These are phyloP conservation scores for Corylus americana DNA, from an alignment of 306 rosid genomes.

Conservation along the genomic window DNA sequence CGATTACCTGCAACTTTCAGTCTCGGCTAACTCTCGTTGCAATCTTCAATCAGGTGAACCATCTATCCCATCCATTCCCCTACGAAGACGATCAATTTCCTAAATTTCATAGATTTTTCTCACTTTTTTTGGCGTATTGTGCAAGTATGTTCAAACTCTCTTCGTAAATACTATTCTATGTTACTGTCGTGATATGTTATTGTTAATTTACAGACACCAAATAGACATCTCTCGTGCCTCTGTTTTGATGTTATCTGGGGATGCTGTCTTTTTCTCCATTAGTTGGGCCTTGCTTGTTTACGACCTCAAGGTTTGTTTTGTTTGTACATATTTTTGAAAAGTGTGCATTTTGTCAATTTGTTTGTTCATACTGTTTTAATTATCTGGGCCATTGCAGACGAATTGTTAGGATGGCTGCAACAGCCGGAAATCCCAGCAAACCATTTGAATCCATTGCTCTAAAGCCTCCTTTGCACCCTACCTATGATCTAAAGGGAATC, in stretches of 20 bases:
- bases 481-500: slow-evolving; percentile 74
- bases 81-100: background rate
- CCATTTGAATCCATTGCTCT: slow-evolving; percentile 51
- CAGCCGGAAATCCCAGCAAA: slow-evolving; percentile 30
- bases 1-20: background rate
- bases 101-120: background rate
- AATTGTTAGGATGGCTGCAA: slow-evolving; percentile 53
- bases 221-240: background rate
- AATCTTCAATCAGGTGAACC: background rate
- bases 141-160: background rate
- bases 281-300: slow-evolving; percentile 1
- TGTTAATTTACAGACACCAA: background rate
- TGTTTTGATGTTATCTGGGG: background rate
- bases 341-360: background rate
- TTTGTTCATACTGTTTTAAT: slow-evolving; percentile 6
- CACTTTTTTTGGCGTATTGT: background rate
- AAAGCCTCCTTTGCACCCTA: slow-evolving; percentile 84
- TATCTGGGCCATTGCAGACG: slow-evolving; percentile 38
- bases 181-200: background rate
- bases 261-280: background rate
- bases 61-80: background rate
- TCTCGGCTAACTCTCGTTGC: background rate
- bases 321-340: background rate
- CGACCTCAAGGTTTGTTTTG: background rate
- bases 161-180: background rate